Base-by-base conservation (phyloP, 2,329 filamentous ascomycete genomes). In the Penicillium psychrosexuale region DNA sequence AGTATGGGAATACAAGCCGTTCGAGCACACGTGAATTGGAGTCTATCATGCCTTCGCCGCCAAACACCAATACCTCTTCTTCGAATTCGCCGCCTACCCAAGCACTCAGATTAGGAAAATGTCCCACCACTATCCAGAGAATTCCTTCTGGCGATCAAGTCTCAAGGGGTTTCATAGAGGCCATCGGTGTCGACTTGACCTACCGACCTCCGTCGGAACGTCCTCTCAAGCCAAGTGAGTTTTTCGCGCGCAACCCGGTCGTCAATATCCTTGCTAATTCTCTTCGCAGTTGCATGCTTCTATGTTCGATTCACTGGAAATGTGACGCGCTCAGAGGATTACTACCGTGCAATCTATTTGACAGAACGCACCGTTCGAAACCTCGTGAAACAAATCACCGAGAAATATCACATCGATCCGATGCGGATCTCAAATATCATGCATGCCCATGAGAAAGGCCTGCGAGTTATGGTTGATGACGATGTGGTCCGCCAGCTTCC, bases 391-490 rank as follows among this genome's bases (percentile, higher is more conserved):
- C 83, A 84, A 40, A 84, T 97, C 19, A 86, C 90, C 3, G 75
- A 81, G 52, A 97, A 97, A 74, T 94, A 89, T 79, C 83, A 86
- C 17, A 79, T 97, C 45, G 90, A 97, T 58, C 79, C 88, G 1
- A 81, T 82, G 2, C 84, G 83, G 57, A 84, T 97, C 8, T 77
- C 85, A 1, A 86, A 88, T 34, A 86, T 87, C 1, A 78, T 96
- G 5, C 89, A 85, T 54, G 78, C 91, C 50, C 87, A 90, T 39
- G 80, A 85, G 13, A 85, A 86, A 60, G 91, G 91, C 0, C 75
- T 97, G 1, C 85, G 91, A 66, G 85, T 97, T 52, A 84, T 95
- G 67, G 82, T 97, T 64, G 94, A 97, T 66, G 91, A 97, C 67
- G 91, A 97, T 59, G 87, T 95, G 45, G 84, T 97, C 31, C 83